Conservation (phyloP, 495 filamentous ascomycete species). For the Aspergillus bridgeri region DNA sequence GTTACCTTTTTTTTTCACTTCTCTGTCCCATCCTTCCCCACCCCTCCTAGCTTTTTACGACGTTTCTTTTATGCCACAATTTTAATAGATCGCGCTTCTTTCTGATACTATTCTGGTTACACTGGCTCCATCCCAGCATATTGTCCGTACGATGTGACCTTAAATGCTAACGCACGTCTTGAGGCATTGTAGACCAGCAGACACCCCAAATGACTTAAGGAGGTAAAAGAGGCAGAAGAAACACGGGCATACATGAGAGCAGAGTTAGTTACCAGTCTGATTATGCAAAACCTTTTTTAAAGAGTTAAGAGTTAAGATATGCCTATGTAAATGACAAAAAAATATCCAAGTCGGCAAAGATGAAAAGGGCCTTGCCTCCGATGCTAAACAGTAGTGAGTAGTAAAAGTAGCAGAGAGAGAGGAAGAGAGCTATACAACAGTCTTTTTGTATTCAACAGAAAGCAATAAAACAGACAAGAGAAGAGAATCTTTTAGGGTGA, state of each 20-base stretch:
- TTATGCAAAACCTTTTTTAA: too few species aligned
- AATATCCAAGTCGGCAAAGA: not conserved
- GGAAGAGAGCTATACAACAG: slow-evolving; percentile 13
- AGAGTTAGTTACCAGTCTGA: too few species aligned
- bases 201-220: too few species aligned
- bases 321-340: not conserved
- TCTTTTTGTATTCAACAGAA: slow-evolving; percentile 13
- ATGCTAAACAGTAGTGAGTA: not conserved
- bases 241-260: too few species aligned
- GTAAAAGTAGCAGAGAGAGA: not conserved
- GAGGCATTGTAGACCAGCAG: too few species aligned
- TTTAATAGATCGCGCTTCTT: not conserved
- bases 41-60: not conserved
- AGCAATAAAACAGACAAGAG: slow-evolving; percentile 12
- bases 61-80: not conserved
- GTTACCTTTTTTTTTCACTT: not conserved
- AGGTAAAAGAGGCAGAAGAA: too few species aligned
- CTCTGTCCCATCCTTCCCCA: not conserved
- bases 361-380: not conserved
- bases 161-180: too few species aligned
- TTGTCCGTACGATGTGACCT: too few species aligned
- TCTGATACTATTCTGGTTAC: not conserved
- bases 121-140: too few species aligned
- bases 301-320: not conserved
- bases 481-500: slow-evolving; percentile 5